Base-by-base conservation (phyloP, 2,329 filamentous ascomycete species). In the Chalara sp. region DNA sequence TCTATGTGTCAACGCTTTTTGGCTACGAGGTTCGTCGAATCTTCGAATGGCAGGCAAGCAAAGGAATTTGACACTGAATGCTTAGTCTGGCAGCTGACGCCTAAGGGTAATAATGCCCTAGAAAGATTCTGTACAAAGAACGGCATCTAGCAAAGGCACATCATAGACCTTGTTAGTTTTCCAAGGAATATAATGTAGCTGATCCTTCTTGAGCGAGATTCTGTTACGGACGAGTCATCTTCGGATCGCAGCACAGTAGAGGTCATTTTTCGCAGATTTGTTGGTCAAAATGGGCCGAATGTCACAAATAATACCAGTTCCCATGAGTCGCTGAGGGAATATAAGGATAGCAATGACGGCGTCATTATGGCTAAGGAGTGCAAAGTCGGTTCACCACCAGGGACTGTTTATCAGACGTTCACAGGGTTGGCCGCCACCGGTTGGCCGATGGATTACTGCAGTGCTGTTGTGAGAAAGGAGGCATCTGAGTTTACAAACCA, bases 401-500 rank as follows among this genome's bases (percentile, higher is more conserved):
- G 87, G 68, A 77, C 83, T 10, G 84, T 84, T 65, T 81, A 82
- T 61, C 89, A 96, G 67, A 92, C 88, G 0, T 96, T 97, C 64
- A 95, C 89, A 1, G 87, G 87, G 47, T 74, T 97, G 55, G 91
- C 87, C 10, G 83, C 87, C 1, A 85, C 86, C 10, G 92, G 97
- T 68, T 99, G 93, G 93, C 70, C 97, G 54, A 92, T 97, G 84
- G 92, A 97, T 71, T 97, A 92, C 72, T 95, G 87, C 61, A 96
- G 90, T 1, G 95, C 91, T 33, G 90, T 97, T 33, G 92, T 97
- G 67, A 85, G 87, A 55, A 80, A 88, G 46, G 93, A 97, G 69
- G 87, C 88, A 1, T 76, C 84, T 54, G 87, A 96, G 66, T 83
- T 97, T 58, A 86, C 87, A 13, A 81, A 84, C 32, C 74, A 91